Conservation (phyloP, 768 basidiomycete genomes). For the Termitomyces sp. region DNA sequence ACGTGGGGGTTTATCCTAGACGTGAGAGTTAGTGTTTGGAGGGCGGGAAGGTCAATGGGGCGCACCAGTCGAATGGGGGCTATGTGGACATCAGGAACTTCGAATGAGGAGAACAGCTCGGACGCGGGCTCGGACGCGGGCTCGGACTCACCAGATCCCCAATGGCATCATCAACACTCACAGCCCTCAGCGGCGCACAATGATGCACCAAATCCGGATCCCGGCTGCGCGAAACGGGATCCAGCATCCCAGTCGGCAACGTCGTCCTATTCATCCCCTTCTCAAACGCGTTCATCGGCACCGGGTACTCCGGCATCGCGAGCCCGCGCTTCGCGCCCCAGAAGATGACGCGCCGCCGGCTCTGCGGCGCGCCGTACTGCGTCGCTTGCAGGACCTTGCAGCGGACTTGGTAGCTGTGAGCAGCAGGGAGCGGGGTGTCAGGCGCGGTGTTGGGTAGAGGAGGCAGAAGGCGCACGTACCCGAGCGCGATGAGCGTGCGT, state of each 20-base stretch:
- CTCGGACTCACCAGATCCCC: slow-evolving; percentile 67
- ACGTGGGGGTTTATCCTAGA: slow-evolving; percentile 58
- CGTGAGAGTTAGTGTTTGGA: too few relatives aligned
- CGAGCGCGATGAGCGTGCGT: slow-evolving; percentile 56
- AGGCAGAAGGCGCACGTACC: slow-evolving; percentile 37
- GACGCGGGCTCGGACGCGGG: too few relatives aligned
- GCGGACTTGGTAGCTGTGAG: slow-evolving; percentile 67
- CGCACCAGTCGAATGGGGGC: slow-evolving; percentile 71
- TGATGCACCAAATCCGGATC: slow-evolving; percentile 35
- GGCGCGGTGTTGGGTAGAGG: too few relatives aligned
- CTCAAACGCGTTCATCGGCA: slow-evolving; percentile 55
- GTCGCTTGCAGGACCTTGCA: slow-evolving; percentile 66
- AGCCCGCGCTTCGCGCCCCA: slow-evolving; percentile 59
- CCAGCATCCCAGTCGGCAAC: slow-evolving; percentile 42
- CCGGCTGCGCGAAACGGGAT: slow-evolving; percentile 41
- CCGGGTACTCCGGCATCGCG: slow-evolving; percentile 57
- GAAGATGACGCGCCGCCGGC: slow-evolving; percentile 64
- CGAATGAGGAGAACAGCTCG: too few relatives aligned
- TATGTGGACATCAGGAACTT: too few relatives aligned
- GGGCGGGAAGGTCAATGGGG: too few relatives aligned
- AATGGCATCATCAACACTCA: slow-evolving; percentile 65
- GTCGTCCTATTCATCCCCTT: slow-evolving; percentile 27
- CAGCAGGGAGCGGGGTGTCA: too few relatives aligned
- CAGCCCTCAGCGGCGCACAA: slow-evolving; percentile 57
- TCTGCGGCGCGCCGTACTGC: slow-evolving; percentile 72